Conservation (phyloP, 306 rosid genomes). For the Begonia loranthoides region DNA sequence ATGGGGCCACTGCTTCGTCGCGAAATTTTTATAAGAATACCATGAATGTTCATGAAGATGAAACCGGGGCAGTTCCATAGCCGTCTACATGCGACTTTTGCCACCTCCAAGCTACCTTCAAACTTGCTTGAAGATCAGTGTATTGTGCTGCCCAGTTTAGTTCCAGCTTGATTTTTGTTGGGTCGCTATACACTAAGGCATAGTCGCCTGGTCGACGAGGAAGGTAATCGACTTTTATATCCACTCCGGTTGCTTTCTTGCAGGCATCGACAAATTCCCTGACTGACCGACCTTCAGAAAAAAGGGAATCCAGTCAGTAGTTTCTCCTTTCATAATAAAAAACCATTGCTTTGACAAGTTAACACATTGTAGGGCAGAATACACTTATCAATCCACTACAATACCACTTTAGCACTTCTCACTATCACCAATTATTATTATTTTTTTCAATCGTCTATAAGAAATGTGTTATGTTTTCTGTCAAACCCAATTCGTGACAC, state of each 20-base stretch:
- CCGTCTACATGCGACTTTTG: conserved; percentile 63
- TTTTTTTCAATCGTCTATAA: no score
- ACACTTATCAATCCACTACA: no score
- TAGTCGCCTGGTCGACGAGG: conserved; percentile 84
- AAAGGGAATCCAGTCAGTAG: neutral
- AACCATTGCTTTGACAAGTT: no score
- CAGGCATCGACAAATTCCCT: conserved; percentile 95
- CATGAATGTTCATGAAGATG: neutral
- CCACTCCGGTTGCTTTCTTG: conserved; percentile 67
- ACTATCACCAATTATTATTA: no score
- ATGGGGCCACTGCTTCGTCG: neutral
- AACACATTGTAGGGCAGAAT: no score
- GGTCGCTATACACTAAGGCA: conserved; percentile 80
- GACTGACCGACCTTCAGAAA: conserved; percentile 55
- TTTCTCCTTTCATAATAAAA: no score
- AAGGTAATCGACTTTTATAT: conserved; percentile 63
- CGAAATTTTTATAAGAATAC: neutral
- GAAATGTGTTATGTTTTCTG: no score
- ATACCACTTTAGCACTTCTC: no score
- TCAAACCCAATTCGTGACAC: no score
- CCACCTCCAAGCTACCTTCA: conserved; percentile 76
- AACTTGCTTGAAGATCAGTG: conserved; percentile 63
- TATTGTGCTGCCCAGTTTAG: conserved; percentile 66
- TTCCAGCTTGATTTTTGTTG: conserved; percentile 52
- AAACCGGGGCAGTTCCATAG: conserved; percentile 23